Evolutionary conservation across 2,329 filamentous ascomycete species (phyloP), one percentile per base, ranked within the genome.

Genomic region (Penicillium sclerotigenum): DNA sequence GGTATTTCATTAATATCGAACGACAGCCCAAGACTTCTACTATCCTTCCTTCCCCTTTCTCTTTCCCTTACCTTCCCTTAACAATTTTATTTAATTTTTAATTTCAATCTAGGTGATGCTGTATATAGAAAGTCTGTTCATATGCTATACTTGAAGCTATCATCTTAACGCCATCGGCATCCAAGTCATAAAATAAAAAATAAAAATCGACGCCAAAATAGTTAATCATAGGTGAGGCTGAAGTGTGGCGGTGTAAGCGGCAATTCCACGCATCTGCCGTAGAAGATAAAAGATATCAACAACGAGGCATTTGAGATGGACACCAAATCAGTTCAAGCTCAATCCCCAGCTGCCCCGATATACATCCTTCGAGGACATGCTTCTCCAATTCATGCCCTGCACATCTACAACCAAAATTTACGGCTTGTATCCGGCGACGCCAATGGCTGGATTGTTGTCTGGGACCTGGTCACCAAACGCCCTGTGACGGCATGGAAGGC

Each of bases 361-460:
- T 88, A 88, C 70, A 85, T 97, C 57, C 83, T 99, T 36, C 89
- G 94, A 60, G 94, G 94, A 50, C 94, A 97, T 77, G 82, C 84
- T 52, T 82, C 88, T 0, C 86, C 91, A 61, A 86, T 97, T 46
- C 91, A 97, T 70, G 83, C 85, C 20, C 81, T 92, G 4, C 77
- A 82, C 50, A 93, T 97, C 69, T 79, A 90, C 63, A 81, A 84
- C 51, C 73, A 77, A 38, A 96, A 97, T 71, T 81, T 84, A 56
- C 87, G 90, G 33, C 84, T 99, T 6, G 78, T 90, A 13, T 94
- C 91, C 0, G 93, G 89, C 34, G 94, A 99, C 74, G 89, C 91
- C 9, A 89, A 96, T 40, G 94, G 94, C 57, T 97, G 88, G 81
- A 80, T 96, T 33, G 83, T 96, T 7, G 77, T 91, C 22, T 99